Evolutionary conservation across 495 filamentous ascomycete genomes (phyloP).

Genomic region (Sordaria brevicollis): DNA sequence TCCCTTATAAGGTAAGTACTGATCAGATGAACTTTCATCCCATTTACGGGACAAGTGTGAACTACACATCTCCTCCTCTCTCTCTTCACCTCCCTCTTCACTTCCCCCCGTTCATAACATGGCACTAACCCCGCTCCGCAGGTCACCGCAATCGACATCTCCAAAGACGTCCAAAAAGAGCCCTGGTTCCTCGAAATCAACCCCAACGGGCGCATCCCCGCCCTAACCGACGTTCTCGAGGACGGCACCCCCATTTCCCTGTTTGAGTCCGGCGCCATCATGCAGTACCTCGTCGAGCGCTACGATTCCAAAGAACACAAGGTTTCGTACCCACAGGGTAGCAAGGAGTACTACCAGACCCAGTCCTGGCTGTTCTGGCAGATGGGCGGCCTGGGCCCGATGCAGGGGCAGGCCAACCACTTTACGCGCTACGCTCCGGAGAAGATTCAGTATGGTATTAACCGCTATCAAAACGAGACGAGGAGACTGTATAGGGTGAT

Average conservation of each 20-base stretch:
- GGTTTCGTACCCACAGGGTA: conserved; percentile 67
- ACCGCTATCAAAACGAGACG: conserved; percentile 74
- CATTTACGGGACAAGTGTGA: background rate
- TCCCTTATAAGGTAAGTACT: conserved; percentile 46
- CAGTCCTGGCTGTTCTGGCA: conserved; percentile 60
- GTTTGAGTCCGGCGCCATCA: conserved; percentile 78
- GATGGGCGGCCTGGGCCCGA: conserved; percentile 73
- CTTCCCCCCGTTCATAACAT: background rate
- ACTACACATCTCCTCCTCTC: background rate
- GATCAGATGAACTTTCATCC: background rate
- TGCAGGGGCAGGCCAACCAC: conserved; percentile 90
- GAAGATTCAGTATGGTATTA: conserved; percentile 75
- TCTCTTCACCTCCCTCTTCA: background rate
- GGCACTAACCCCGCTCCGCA: background rate
- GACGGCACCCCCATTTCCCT: conserved; percentile 66
- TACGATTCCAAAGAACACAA: conserved; percentile 73
- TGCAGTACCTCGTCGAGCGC: conserved; percentile 72
- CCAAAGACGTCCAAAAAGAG: conserved; percentile 61
- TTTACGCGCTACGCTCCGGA: conserved; percentile 78
- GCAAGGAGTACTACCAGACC: conserved; percentile 66
- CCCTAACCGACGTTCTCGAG: conserved; percentile 63
- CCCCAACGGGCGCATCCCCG: conserved; percentile 93
- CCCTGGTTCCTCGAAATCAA: conserved; percentile 86
- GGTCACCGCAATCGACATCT: conserved; percentile 57
- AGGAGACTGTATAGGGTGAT: conserved; percentile 71